Evolutionary conservation across 1,284 basidiomycete species (phyloP).

Genomic region (Cyathus pygmaeus): DNA sequence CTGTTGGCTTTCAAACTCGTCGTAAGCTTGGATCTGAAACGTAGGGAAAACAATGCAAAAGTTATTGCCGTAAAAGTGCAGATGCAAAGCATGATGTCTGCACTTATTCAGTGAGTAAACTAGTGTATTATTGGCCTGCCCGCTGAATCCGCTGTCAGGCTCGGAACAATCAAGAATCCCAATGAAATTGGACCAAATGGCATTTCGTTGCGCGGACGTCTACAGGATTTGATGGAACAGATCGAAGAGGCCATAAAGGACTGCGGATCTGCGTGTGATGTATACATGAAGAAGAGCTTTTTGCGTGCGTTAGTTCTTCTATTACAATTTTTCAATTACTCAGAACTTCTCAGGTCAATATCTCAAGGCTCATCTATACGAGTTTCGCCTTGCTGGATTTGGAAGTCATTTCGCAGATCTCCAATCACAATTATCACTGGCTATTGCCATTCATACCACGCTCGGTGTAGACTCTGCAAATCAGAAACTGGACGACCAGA

Average conservation of each 20-base stretch:
- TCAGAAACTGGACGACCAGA: constrained; percentile 35
- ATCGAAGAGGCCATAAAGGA: constrained; percentile 35
- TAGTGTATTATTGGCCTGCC: not conserved
- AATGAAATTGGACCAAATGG: constrained; percentile 23
- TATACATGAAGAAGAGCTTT: constrained; percentile 35
- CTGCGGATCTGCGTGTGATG: constrained; percentile 35
- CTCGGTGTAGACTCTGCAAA: constrained; percentile 43
- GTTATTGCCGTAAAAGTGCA: constrained; percentile 50
- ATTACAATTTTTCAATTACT: not conserved
- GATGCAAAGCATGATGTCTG: constrained; percentile 57
- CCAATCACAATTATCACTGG: constrained; percentile 41
- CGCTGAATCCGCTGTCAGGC: constrained; percentile 9
- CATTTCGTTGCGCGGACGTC: constrained; percentile 17
- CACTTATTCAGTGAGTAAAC: constrained; percentile 50
- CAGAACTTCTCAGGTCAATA: constrained; percentile 39
- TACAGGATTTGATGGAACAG: constrained; percentile 23
- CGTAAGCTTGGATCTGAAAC: constrained; percentile 49
- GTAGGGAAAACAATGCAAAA: constrained; percentile 55
- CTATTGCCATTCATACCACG: constrained; percentile 45
- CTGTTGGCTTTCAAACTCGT: constrained; percentile 56
- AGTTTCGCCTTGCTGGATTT: constrained; percentile 44
- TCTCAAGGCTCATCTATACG: constrained; percentile 48
- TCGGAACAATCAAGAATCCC: constrained; percentile 24
- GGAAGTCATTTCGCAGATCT: constrained; percentile 42
- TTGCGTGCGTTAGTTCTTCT: constrained; percentile 22